Conservation (phyloP, 352 stramenopile genomes). For the Globisporangium parvum region DNA sequence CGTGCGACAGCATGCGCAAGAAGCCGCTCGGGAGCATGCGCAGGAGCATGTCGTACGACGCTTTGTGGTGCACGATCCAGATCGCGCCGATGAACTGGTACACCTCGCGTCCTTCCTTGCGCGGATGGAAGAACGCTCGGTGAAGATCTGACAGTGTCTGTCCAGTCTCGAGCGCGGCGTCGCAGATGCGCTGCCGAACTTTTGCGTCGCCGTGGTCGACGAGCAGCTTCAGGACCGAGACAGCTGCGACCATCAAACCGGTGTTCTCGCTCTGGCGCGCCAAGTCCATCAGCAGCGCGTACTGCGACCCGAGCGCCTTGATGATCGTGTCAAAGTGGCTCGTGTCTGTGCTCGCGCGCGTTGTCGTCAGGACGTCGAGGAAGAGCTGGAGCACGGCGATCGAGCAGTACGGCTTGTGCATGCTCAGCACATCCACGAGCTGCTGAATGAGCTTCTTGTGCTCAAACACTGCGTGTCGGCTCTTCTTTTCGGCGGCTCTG, state of each 20-base stretch:
- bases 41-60: constrained; percentile 61
- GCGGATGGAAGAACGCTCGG: constrained; percentile 66
- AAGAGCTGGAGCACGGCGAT: constrained; percentile 60
- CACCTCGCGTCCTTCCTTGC: constrained; percentile 46
- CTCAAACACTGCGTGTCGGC: constrained; percentile 54
- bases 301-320: constrained; percentile 50
- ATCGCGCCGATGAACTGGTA: constrained; percentile 74
- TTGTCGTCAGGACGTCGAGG: constrained; percentile 53
- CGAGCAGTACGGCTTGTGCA: constrained; percentile 38
- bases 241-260: constrained; percentile 48
- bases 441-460: constrained; percentile 56
- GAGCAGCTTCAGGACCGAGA: constrained; percentile 61
- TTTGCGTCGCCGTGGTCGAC: constrained; percentile 65
- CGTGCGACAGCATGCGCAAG: constrained; percentile 65
- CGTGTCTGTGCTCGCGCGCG: constrained; percentile 61
- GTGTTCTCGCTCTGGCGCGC: constrained; percentile 40
- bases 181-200: constrained; percentile 56
- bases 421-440: constrained; percentile 43
- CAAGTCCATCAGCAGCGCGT: constrained; percentile 42
- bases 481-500: constrained; percentile 44
- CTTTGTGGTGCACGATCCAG: constrained; percentile 70
- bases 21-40: constrained; percentile 66
- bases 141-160: constrained; percentile 52
- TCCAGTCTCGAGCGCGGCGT: constrained; percentile 56
- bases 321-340: constrained; percentile 71